Conservation (phyloP, 2,329 filamentous ascomycete genomes). For the Tolypocladium capitatum region DNA sequence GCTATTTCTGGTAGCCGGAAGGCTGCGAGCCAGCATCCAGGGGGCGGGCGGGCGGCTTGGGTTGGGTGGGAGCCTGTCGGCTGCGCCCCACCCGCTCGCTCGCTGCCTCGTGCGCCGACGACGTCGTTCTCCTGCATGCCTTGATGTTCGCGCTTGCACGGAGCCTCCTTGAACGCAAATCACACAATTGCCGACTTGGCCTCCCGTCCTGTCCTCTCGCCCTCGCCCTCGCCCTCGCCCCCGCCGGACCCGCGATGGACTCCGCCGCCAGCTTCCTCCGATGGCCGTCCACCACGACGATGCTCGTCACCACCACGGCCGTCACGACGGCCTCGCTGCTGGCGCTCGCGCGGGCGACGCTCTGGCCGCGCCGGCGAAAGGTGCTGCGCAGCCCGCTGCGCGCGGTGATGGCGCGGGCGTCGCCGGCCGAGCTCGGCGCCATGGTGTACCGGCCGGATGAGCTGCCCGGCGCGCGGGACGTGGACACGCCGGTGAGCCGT, state of each 20-base stretch:
- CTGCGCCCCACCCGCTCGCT: too few species aligned
- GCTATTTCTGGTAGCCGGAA: too few species aligned
- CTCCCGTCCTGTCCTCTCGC: too few species aligned
- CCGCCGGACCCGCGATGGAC: slow-evolving; percentile 14
- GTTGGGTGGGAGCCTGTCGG: too few species aligned
- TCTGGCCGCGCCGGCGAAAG: slow-evolving; percentile 26
- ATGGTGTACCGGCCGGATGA: slow-evolving; percentile 51
- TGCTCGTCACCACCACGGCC: slow-evolving; percentile 25
- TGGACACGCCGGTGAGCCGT: slow-evolving; percentile 50
- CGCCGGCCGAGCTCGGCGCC: slow-evolving; percentile 21
- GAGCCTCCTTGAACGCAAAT: too few species aligned
- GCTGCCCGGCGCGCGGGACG: slow-evolving; percentile 60
- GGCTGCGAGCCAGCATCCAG: not conserved
- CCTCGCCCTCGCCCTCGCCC: not conserved
- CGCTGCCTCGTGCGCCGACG: too few species aligned
- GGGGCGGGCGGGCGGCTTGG: too few species aligned
- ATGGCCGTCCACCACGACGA: slow-evolving; percentile 9
- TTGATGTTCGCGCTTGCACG: too few species aligned
- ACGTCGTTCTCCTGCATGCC: too few species aligned
- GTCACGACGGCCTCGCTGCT: slow-evolving; percentile 27
- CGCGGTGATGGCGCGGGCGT: slow-evolving; percentile 22
- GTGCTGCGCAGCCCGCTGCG: slow-evolving; percentile 32
- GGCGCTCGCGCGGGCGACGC: slow-evolving; percentile 16
- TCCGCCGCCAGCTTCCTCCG: slow-evolving; percentile 9
- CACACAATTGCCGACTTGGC: too few species aligned